These are phyloP conservation scores for Trichosporon faecale DNA, from an alignment of 1,284 basidiomycete species.

Conservation along the genomic window DNA sequence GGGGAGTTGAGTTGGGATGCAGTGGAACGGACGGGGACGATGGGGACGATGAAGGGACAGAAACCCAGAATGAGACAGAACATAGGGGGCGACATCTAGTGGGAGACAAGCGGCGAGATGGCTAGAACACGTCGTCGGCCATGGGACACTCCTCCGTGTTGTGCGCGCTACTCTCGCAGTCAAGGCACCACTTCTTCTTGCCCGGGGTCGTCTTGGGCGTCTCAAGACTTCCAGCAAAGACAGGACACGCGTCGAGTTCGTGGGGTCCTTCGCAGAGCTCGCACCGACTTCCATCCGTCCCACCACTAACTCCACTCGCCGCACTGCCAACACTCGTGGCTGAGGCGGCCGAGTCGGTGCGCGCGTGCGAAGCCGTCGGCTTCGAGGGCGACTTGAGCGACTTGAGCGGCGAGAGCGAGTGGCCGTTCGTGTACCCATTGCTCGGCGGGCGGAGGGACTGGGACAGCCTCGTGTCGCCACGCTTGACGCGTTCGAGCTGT, in stretches of 20 bases:
- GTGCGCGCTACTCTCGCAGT: slow-evolving; percentile 50
- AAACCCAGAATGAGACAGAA: background rate
- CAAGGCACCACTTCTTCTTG: slow-evolving; percentile 46
- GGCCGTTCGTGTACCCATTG: slow-evolving; percentile 4
- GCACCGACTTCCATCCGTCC: slow-evolving; percentile 29
- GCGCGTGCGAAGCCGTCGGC: background rate
- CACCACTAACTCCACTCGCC: slow-evolving; percentile 2
- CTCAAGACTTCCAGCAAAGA: slow-evolving; percentile 40
- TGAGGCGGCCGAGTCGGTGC: slow-evolving; percentile 5
- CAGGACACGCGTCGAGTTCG: slow-evolving; percentile 49
- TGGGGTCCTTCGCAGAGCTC: slow-evolving; percentile 51
- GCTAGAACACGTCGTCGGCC: slow-evolving; percentile 36
- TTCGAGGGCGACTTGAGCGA: background rate
- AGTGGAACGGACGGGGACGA: background rate
- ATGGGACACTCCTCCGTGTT: slow-evolving; percentile 49
- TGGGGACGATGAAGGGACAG: background rate
- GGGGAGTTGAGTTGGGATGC: background rate
- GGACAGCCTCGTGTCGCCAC: background rate
- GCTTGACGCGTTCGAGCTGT: slow-evolving; percentile 26
- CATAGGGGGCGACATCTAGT: no score
- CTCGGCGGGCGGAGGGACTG: background rate
- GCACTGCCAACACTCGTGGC: background rate
- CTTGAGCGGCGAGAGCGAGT: background rate
- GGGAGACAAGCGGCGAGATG: background rate
- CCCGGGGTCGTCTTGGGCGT: slow-evolving; percentile 23